A percentile compares a stretch with the other conserved stretches of the same genome.
Conservation (phyloP, 306 rosid genomes). For the Cucurbita argyrosperma region DNA sequence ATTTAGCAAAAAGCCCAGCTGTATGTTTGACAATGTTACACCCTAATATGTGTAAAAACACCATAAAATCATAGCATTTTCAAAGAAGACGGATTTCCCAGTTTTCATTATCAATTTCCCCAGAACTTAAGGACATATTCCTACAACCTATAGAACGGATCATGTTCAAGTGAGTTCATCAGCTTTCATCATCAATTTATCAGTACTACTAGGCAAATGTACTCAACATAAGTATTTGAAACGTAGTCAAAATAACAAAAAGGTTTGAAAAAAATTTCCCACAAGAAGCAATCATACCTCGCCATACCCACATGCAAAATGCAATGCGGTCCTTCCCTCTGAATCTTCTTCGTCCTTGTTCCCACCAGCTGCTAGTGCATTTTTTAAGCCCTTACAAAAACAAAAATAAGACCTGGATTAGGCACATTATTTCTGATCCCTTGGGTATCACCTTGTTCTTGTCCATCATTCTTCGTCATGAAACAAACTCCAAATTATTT, state of each 20-base stretch:
- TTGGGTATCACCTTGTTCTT: background rate
- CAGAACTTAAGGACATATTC: no score
- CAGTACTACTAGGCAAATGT: background rate
- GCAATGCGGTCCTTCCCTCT: slow-evolving; percentile 96
- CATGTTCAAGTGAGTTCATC: no score
- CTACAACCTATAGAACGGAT: no score
- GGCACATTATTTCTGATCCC: background rate
- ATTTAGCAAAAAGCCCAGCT: background rate
- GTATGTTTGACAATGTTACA: background rate
- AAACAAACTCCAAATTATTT: background rate
- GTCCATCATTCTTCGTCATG: background rate
- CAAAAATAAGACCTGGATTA: background rate
- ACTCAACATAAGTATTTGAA: background rate
- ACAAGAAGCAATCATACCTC: slow-evolving; percentile 50
- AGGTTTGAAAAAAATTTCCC: background rate
- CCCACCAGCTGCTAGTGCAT: slow-evolving; percentile 68
- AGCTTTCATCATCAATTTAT: background rate
- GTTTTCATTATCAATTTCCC: no score
- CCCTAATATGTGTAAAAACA: background rate
- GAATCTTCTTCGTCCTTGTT: slow-evolving; percentile 94
- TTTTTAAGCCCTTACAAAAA: slow-evolving; percentile 70
- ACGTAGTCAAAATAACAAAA: background rate
- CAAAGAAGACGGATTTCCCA: background rate
- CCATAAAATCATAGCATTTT: background rate
- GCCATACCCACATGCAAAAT: slow-evolving; percentile 97